These are phyloP conservation scores for Sesbania bispinosa DNA, from an alignment of 306 rosid species.

Conservation along the genomic window DNA sequence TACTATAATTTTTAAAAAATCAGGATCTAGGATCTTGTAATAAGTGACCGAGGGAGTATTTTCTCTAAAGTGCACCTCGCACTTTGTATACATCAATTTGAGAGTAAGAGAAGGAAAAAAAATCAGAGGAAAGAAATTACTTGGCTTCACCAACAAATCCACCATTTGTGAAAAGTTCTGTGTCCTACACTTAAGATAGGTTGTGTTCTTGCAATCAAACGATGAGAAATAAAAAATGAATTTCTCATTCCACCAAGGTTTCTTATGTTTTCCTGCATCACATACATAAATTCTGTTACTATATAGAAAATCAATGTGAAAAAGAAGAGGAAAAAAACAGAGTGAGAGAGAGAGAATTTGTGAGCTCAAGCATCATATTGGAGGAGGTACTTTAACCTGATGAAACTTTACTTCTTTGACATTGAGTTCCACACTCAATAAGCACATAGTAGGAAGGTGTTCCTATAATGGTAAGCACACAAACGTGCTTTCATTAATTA, in stretches of 20 bases:
- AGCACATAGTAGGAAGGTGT: constrained; percentile 58
- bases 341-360: not conserved
- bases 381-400: constrained; percentile 41
- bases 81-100: too few species aligned
- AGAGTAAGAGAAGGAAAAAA: not conserved
- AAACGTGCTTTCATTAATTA: not conserved
- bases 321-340: not conserved
- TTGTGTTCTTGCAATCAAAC: constrained; percentile 47
- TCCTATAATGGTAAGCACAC: constrained; percentile 33
- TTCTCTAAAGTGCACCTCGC: too few species aligned
- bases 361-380: too few species aligned
- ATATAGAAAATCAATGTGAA: not conserved
- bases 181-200: constrained; percentile 60
- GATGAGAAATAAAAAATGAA: constrained; percentile 55
- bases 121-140: constrained; percentile 40
- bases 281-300: not conserved
- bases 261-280: constrained; percentile 55
- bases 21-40: too few species aligned
- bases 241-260: constrained; percentile 73
- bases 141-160: constrained; percentile 79
- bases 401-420: constrained; percentile 58
- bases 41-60: too few species aligned
- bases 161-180: constrained; percentile 43
- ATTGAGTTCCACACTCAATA: constrained; percentile 54
- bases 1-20: too few species aligned